These are phyloP conservation scores for Termitomyces sp. DNA, from an alignment of 768 basidiomycete species.

Conservation along the genomic window DNA sequence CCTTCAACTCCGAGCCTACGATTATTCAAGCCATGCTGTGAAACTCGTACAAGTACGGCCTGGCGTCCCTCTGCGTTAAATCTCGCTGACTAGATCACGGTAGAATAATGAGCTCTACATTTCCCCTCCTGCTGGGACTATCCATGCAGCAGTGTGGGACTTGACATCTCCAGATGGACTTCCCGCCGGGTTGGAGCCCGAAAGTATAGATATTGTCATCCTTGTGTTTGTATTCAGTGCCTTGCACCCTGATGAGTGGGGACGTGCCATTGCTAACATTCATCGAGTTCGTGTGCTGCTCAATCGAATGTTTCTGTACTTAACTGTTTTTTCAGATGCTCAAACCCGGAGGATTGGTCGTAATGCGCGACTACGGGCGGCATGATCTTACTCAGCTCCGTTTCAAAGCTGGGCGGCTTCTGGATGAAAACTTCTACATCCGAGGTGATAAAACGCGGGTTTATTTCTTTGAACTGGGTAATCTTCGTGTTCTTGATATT, in stretches of 20 bases:
- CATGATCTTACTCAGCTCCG: slow-evolving; percentile 93
- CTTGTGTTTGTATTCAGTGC: slow-evolving; percentile 94
- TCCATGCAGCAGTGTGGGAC: slow-evolving; percentile 89
- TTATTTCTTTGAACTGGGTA: slow-evolving; percentile 92
- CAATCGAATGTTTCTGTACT: not conserved
- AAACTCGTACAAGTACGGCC: slow-evolving; percentile 77
- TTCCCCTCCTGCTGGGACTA: slow-evolving; percentile 62
- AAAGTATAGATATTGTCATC: slow-evolving; percentile 83
- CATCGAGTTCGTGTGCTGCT: slow-evolving; percentile 47
- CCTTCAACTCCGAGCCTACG: slow-evolving; percentile 76
- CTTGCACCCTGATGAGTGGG: slow-evolving; percentile 92
- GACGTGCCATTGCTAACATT: slow-evolving; percentile 74
- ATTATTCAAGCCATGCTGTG: slow-evolving; percentile 87
- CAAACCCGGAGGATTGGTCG: slow-evolving; percentile 81
- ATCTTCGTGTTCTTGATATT: slow-evolving; percentile 6
- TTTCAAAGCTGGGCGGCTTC: slow-evolving; percentile 82
- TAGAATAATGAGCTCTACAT: slow-evolving; percentile 73
- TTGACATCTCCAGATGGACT: slow-evolving; percentile 61
- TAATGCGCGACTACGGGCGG: slow-evolving; percentile 93
- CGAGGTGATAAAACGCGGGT: slow-evolving; percentile 97
- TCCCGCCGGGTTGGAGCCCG: slow-evolving; percentile 60
- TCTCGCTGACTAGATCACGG: not conserved
- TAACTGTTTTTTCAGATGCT: slow-evolving; percentile 55
- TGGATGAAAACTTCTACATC: slow-evolving; percentile 94
- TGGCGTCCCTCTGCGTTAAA: not conserved